phyloP scores from a whole-genome alignment of 2,329 filamentous ascomycete species.

The Onygenales sp. region DNA sequence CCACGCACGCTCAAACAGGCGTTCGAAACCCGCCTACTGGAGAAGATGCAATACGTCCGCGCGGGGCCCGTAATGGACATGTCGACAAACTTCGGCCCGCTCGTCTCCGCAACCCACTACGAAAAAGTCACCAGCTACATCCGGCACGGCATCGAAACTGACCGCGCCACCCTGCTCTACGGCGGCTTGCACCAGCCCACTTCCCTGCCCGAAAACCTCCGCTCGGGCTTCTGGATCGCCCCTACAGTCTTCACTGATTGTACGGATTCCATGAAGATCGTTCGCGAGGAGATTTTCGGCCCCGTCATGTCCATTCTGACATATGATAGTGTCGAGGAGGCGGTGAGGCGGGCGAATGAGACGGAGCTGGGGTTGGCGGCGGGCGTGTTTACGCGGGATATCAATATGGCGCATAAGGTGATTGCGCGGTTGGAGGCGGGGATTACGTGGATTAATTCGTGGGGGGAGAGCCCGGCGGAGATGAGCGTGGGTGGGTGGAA shows the following conservation, averaged over 20 bases:
- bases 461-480: slow-evolving; percentile 85
- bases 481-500: slow-evolving; percentile 94
- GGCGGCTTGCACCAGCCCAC: slow-evolving; percentile 52
- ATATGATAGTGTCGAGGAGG: slow-evolving; percentile 62
- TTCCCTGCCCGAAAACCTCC: slow-evolving; percentile 40
- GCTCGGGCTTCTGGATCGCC: slow-evolving; percentile 69
- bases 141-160: slow-evolving; percentile 59
- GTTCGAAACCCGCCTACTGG: slow-evolving; percentile 60
- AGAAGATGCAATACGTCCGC: slow-evolving; percentile 61
- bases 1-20: slow-evolving; percentile 53
- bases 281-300: slow-evolving; percentile 77
- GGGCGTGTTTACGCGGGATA: slow-evolving; percentile 68
- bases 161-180: slow-evolving; percentile 63
- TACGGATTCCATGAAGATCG: slow-evolving; percentile 70
- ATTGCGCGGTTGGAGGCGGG: slow-evolving; percentile 66
- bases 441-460: slow-evolving; percentile 88
- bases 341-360: slow-evolving; percentile 62
- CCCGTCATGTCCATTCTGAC: slow-evolving; percentile 74
- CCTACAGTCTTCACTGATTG: slow-evolving; percentile 84
- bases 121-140: slow-evolving; percentile 75
- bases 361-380: slow-evolving; percentile 73
- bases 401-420: slow-evolving; percentile 64
- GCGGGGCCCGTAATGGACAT: slow-evolving; percentile 63
- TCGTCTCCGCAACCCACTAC: slow-evolving; percentile 64
- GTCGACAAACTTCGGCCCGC: slow-evolving; percentile 71